Evolutionary conservation across 1,284 basidiomycete genomes (phyloP), one percentile per base, ranked within the genome.

Genomic region (Pisolithus thermaeus): DNA sequence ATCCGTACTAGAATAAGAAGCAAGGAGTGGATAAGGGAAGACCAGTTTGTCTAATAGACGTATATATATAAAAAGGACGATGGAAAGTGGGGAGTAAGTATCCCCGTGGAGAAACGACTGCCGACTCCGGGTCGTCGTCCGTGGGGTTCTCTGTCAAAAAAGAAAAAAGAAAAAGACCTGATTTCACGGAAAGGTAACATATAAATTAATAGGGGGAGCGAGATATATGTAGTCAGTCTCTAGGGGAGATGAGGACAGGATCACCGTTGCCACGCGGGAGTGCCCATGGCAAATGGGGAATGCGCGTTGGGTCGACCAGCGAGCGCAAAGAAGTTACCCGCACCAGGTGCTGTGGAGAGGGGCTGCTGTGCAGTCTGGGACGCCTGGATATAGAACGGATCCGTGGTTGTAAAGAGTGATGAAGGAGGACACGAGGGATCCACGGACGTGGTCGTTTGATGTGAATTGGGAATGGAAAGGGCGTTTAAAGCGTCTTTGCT

Each of bases 361-460:
- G 61, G 41, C 37, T 59, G 66, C 58, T 80, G 75, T 37, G 73
- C 61, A 28, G 76, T 68, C 58, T 83, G 78, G 0, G 78, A 77
- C n/a, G 60, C 64, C 47, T 69, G 65, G 54, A 85, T 65, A 64
- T 84, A 87, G 64, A 87, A 87, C 1, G 85, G 85, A 61, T 87
- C 85, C 3, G 81, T 82, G 44, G 81, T 76, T 2, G 83, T 71
- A 63, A 87, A 87, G 12, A 75, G 65, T 6, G 84, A 82, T 6
- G 84, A 82, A 22, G 73, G 47, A 7, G 83, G 74, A 20, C 70
- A 56, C 4, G 67, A 45, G 39, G 39, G 2, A 46, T 68, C 71
- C 50, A 70, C 42, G 57, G 63, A 55, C 63, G 58, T 56, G 58
- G 51, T 51, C 55, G 56, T 60, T 52, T 60, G 38, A 20, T 59